Percentiles rank a stretch among this genome's conserved stretches.
Conservation (phyloP, 345 rosid genomes). For the Psidium friedrichsthalianum region DNA sequence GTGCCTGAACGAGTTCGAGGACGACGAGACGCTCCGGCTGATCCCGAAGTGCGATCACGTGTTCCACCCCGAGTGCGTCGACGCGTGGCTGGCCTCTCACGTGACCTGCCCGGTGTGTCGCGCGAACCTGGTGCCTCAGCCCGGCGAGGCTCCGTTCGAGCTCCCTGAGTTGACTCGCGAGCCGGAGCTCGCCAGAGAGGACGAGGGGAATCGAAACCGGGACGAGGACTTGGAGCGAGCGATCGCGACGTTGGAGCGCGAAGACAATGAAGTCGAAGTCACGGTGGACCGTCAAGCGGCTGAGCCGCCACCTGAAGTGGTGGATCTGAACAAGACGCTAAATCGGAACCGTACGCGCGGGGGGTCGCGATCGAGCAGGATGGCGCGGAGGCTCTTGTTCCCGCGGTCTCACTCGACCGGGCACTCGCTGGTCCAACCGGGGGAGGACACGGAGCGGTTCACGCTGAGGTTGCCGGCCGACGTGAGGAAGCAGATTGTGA, state of each 20-base stretch:
- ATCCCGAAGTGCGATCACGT: conserved; percentile 89
- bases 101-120: conserved; percentile 95
- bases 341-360: conserved; percentile 48
- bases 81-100: conserved; percentile 74
- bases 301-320: conserved; percentile 11
- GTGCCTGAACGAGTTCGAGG: conserved; percentile 80
- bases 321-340: not conserved
- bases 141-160: conserved; percentile 18
- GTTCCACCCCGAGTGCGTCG: conserved; percentile 88
- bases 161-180: not conserved
- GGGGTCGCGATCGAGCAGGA: conserved; percentile 26
- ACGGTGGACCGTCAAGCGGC: not conserved
- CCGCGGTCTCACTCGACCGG: conserved; percentile 88
- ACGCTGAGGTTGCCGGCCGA: conserved; percentile 63
- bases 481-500: conserved; percentile 58
- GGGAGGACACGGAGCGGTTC: conserved; percentile 76
- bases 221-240: conserved; percentile 2
- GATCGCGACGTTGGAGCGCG: not conserved
- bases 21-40: conserved; percentile 88
- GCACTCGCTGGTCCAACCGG: conserved; percentile 77
- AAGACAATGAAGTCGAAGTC: not conserved
- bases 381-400: conserved; percentile 19
- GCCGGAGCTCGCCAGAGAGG: conserved; percentile 9
- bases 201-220: conserved; percentile 8
- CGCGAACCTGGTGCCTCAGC: conserved; percentile 39